A percentile compares a stretch with the other conserved stretches of the same genome.
Evolutionary conservation across 2,329 filamentous ascomycete genomes (phyloP).

Genomic region (Orbilia brochopaga): DNA sequence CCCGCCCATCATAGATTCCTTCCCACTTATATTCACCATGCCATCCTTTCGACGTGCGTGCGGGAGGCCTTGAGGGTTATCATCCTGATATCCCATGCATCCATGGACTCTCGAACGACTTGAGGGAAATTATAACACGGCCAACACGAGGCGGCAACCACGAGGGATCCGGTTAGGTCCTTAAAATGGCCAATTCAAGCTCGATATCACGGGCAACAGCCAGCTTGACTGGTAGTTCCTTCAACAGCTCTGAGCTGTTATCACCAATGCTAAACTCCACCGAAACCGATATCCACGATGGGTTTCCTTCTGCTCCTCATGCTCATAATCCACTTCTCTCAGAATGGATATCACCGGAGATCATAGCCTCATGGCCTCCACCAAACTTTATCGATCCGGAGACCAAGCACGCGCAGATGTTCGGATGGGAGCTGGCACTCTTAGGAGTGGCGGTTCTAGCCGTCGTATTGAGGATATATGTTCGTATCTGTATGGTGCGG

Average conservation of each 20-base stretch:
- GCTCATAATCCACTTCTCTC: conserved; percentile 34
- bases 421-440: conserved; percentile 38
- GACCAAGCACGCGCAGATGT: conserved; percentile 39
- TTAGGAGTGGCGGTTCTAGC: conserved; percentile 18
- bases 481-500: conserved; percentile 40
- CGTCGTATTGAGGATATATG: conserved; percentile 39
- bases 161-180: too few relatives aligned
- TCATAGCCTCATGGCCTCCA: conserved; percentile 35
- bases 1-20: too few relatives aligned
- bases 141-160: too few relatives aligned
- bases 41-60: too few relatives aligned
- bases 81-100: too few relatives aligned
- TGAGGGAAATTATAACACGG: too few relatives aligned
- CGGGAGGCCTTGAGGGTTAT: too few relatives aligned
- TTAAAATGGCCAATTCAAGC: conserved; percentile 7
- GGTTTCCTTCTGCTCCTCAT: conserved; percentile 24
- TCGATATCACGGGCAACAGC: conserved; percentile 23
- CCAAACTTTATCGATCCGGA: conserved; percentile 48
- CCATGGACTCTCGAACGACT: too few relatives aligned
- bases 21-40: too few relatives aligned
- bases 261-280: conserved; percentile 29
- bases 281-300: conserved; percentile 12
- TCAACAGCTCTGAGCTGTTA: conserved; percentile 53
- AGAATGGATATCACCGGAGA: conserved; percentile 30
- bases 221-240: conserved; percentile 58